Percentiles rank a stretch among this genome's conserved stretches.
phyloP scores from a whole-genome alignment of 805 yeast species.

The Ogataea philodendri region DNA sequence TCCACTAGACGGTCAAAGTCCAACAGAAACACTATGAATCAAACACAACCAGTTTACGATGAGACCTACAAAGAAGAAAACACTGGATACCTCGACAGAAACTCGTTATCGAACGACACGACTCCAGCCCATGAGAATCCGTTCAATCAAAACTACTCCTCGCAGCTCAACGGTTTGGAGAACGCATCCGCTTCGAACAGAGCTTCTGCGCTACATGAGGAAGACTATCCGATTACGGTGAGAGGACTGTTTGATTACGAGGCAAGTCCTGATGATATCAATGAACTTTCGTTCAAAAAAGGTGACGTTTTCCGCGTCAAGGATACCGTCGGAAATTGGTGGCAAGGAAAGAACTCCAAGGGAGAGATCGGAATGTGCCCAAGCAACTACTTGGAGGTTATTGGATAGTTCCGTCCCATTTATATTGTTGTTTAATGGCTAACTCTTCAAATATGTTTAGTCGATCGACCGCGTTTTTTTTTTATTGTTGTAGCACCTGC shows the following conservation, averaged over 20 bases:
- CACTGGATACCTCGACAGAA: constrained; percentile 8
- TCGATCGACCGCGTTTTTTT: too few species aligned
- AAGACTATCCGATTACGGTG: constrained; percentile 77
- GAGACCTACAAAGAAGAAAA: constrained; percentile 20
- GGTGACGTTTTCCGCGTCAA: constrained; percentile 91
- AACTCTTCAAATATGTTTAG: too few species aligned
- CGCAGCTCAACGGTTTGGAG: constrained; percentile 41
- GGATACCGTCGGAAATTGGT: constrained; percentile 96
- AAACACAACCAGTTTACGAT: constrained; percentile 13
- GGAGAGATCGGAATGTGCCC: constrained; percentile 98
- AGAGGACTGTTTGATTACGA: constrained; percentile 81
- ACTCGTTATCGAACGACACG: constrained; percentile 6
- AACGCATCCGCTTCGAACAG: constrained; percentile 28
- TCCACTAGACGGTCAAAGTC: constrained; percentile 18
- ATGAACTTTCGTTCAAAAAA: constrained; percentile 85
- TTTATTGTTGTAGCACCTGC: too few species aligned
- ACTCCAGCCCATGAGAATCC: constrained; percentile 19
- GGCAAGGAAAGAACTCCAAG: constrained; percentile 88
- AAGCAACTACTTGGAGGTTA: constrained; percentile 82
- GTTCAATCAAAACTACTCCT: constrained; percentile 27
- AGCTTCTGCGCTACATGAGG: constrained; percentile 23
- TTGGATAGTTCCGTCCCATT: too few species aligned
- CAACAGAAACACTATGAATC: constrained; percentile 9
- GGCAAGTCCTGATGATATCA: constrained; percentile 90
- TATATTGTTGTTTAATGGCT: too few species aligned